phyloP scores from a whole-genome alignment of 129 eudicot genomes.

The Heracleum sosnowskyi region DNA sequence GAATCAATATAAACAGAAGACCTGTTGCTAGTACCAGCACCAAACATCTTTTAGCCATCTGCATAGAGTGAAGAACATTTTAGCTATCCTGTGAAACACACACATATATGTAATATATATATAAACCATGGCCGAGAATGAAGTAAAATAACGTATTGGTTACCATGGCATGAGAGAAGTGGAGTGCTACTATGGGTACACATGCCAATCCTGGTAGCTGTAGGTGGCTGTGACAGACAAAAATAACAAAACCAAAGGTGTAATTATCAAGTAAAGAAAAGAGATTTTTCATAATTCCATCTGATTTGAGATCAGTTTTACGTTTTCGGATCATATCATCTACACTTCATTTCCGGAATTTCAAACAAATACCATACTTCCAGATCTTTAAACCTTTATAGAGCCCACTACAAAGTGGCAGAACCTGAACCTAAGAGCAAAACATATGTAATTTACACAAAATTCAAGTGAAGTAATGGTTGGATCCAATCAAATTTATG shows the following conservation, averaged over 20 bases:
- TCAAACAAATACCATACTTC: neutral
- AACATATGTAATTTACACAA: neutral
- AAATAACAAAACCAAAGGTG: neutral
- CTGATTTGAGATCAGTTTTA: neutral
- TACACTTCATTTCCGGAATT: neutral
- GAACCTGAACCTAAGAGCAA: neutral
- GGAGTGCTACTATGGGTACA: constrained; percentile 84
- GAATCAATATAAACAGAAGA: constrained; percentile 60
- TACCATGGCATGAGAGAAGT: constrained; percentile 95
- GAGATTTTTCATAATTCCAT: neutral
- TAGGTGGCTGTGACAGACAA: neutral
- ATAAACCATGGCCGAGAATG: too few relatives aligned
- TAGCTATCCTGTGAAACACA: neutral
- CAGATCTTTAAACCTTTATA: neutral
- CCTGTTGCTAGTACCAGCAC: constrained; percentile 79
- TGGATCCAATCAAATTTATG: neutral
- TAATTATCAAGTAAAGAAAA: neutral
- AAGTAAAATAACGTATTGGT: too few relatives aligned
- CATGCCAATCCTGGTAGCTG: constrained; percentile 43
- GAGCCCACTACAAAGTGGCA: neutral
- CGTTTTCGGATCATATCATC: neutral
- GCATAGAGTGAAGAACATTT: constrained; percentile 20
- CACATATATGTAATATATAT: neutral
- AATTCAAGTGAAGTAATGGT: too few relatives aligned
- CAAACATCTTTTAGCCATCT: constrained; percentile 87